These are phyloP conservation scores for Sarocladium strictum DNA, from an alignment of 2,329 filamentous ascomycete species.

Conservation along the genomic window DNA sequence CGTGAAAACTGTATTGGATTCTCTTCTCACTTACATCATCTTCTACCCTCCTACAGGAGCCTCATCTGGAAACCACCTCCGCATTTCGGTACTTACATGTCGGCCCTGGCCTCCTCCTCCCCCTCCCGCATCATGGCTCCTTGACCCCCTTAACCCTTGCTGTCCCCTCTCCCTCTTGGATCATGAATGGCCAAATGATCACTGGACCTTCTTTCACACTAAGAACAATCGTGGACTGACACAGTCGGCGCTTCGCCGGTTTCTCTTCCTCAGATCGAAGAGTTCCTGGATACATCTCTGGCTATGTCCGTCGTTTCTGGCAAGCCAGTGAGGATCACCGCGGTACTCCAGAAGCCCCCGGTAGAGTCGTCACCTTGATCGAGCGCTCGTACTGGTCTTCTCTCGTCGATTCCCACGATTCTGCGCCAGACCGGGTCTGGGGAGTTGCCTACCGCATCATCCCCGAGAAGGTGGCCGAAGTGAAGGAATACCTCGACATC, in stretches of 20 bases:
- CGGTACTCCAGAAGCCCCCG: constrained; percentile 80
- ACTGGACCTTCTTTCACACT: background rate
- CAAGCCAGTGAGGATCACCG: constrained; percentile 89
- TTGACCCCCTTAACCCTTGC: background rate
- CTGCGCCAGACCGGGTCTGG: constrained; percentile 68
- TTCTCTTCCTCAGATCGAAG: constrained; percentile 57
- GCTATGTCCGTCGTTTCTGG: constrained; percentile 96
- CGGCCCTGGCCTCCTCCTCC: background rate
- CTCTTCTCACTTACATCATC: background rate
- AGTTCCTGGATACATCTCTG: constrained; percentile 83
- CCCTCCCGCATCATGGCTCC: background rate
- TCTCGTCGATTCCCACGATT: constrained; percentile 60
- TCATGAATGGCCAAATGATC: background rate
- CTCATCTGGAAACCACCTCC: constrained; percentile 98
- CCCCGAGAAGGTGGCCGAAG: constrained; percentile 65
- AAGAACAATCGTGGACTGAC: background rate
- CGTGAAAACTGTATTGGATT: background rate
- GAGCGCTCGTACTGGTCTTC: constrained; percentile 77
- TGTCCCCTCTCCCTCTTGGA: background rate
- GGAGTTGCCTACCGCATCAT: constrained; percentile 87
- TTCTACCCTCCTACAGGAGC: constrained; percentile 45
- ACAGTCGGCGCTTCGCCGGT: constrained; percentile 6
- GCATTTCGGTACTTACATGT: constrained; percentile 66
- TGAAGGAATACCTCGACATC: constrained; percentile 87
- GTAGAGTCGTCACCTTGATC: constrained; percentile 90